A percentile compares a stretch with the other conserved stretches of the same genome.
These are phyloP conservation scores for Barbatosphaeria neglecta DNA, from an alignment of 495 filamentous ascomycete species.

Conservation along the genomic window DNA sequence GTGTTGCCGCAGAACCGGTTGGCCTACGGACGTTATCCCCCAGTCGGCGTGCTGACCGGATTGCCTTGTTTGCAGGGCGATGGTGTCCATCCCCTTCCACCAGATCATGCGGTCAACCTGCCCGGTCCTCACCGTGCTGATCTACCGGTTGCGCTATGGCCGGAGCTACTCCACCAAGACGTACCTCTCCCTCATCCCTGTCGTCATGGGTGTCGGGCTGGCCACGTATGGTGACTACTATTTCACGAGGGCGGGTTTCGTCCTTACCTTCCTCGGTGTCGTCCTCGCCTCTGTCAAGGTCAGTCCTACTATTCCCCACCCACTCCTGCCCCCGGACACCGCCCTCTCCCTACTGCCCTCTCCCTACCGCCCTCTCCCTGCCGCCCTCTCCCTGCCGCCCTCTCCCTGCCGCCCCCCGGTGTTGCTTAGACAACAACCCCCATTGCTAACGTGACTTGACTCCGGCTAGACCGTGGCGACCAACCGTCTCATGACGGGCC, in stretches of 20 bases:
- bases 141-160: constrained; percentile 38
- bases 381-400: too few species aligned
- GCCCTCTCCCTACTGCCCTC: neutral
- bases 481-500: constrained; percentile 44
- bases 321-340: neutral
- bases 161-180: constrained; percentile 35
- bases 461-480: constrained; percentile 42
- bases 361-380: too few species aligned
- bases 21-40: too few species aligned
- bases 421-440: too few species aligned
- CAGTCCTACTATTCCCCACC: neutral
- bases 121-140: constrained; percentile 42
- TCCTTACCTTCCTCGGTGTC: constrained; percentile 41
- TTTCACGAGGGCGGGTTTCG: constrained; percentile 39
- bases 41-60: too few species aligned
- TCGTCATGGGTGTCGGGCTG: constrained; percentile 43
- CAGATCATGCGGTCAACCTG: constrained; percentile 47
- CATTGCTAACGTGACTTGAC: too few species aligned
- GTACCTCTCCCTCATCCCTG: constrained; percentile 44
- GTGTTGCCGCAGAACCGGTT: too few species aligned
- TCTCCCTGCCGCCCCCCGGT: too few species aligned
- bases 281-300: constrained; percentile 41
- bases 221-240: constrained; percentile 49
- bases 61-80: too few species aligned
- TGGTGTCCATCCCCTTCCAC: constrained; percentile 48